Evolutionary conservation across 345 rosid genomes (phyloP).

Genomic region (Acer yangbiense): DNA sequence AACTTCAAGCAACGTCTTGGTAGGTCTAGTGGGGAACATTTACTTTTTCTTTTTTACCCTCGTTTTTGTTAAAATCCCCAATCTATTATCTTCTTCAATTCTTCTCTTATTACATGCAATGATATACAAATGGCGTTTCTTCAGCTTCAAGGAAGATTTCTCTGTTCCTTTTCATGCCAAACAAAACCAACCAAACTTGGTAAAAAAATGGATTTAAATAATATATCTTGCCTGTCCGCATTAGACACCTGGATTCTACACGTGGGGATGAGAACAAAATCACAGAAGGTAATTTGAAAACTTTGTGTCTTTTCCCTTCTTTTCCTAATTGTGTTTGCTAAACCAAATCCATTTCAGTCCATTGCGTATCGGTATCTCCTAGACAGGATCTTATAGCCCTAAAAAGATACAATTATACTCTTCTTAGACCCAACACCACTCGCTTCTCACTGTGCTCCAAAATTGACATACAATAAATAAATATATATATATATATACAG

Average conservation of each 20-base stretch:
- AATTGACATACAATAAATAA: conserved; percentile 3
- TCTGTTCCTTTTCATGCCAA: conserved; percentile 39
- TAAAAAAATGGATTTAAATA: background rate
- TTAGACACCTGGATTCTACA: conserved; percentile 37
- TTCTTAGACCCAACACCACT: background rate
- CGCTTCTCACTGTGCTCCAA: background rate
- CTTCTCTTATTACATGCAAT: background rate
- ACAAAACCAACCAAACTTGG: background rate
- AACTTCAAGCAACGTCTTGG: conserved; percentile 41
- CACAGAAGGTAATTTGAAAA: background rate
- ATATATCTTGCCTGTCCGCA: background rate
- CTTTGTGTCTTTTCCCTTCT: conserved; percentile 32
- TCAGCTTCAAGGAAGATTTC: conserved; percentile 47
- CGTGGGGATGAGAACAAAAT: conserved; percentile 34
- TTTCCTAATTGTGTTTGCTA: conserved; percentile 51
- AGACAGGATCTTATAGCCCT: conserved; percentile 36
- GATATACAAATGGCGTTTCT: conserved; percentile 36
- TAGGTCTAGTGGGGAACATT: conserved; percentile 61
- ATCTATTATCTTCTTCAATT: background rate
- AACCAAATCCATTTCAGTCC: conserved; percentile 20
- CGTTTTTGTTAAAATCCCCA: background rate
- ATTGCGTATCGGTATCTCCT: conserved; percentile 43
- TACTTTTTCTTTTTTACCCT: conserved; percentile 26
- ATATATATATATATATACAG: background rate
- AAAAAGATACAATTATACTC: conserved; percentile 6